Evolutionary conservation across 2,329 filamentous ascomycete genomes (phyloP).

Genomic region (Cryphonectria parasitica): DNA sequence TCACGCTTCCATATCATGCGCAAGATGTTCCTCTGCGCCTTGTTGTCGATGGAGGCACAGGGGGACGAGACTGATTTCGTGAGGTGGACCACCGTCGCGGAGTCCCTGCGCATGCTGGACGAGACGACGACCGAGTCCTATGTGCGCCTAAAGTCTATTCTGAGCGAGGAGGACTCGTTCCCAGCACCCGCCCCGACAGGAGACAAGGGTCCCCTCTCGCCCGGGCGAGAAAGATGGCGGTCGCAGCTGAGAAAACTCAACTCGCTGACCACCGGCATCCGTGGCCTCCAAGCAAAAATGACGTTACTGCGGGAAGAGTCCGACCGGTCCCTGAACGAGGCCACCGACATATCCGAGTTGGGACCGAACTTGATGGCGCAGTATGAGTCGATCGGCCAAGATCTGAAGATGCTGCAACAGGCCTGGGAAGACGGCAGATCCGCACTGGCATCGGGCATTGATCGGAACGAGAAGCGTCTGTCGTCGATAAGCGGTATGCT

Average conservation of each 20-base stretch:
- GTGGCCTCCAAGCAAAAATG: conserved; percentile 91
- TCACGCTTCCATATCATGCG: conserved; percentile 80
- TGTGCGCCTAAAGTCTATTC: conserved; percentile 67
- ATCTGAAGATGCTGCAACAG: conserved; percentile 77
- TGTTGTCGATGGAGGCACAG: conserved; percentile 83
- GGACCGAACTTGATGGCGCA: conserved; percentile 80
- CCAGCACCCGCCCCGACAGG: conserved; percentile 55
- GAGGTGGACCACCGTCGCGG: conserved; percentile 77
- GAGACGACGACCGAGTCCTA: conserved; percentile 64
- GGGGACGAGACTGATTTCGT: conserved; percentile 76
- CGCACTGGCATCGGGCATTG: conserved; percentile 79
- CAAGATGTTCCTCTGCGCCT: conserved; percentile 84
- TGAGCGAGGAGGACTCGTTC: conserved; percentile 77
- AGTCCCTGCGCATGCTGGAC: conserved; percentile 72
- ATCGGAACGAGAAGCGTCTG: conserved; percentile 74
- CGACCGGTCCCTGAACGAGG: conserved; percentile 75
- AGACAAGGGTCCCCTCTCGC: conserved; percentile 65
- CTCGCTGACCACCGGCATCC: conserved; percentile 85
- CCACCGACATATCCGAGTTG: conserved; percentile 73
- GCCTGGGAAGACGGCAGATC: conserved; percentile 88
- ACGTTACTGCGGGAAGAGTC: conserved; percentile 90
- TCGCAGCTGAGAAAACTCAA: conserved; percentile 87
- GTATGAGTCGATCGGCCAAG: conserved; percentile 91
- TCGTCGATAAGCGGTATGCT: conserved; percentile 64
- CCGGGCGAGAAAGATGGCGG: conserved; percentile 81